These are phyloP conservation scores for Striga asiatica DNA, from an alignment of 257 asterid species.

Conservation along the genomic window DNA sequence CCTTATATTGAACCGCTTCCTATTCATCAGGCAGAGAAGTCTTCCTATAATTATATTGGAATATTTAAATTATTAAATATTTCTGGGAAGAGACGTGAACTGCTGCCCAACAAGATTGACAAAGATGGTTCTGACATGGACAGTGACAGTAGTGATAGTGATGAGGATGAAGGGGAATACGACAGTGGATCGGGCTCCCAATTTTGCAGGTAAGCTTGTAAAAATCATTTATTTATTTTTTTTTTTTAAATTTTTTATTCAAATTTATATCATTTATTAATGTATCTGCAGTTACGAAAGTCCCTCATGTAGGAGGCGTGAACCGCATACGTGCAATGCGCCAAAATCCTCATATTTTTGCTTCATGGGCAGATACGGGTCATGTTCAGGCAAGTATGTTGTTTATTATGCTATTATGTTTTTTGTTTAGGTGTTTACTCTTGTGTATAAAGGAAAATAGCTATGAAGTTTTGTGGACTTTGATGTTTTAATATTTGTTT, in stretches of 20 bases:
- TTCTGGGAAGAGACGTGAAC: conserved; percentile 76
- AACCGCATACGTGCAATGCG: conserved; percentile 88
- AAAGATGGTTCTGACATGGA: conserved; percentile 64
- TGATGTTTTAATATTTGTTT: no score
- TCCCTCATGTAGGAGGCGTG: conserved; percentile 68
- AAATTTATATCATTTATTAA: conserved; percentile 6
- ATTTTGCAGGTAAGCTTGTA: conserved; percentile 45
- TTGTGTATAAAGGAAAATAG: no score
- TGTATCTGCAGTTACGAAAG: conserved; percentile 48
- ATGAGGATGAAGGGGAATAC: conserved; percentile 57
- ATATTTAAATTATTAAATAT: conserved; percentile 60
- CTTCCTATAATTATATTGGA: conserved; percentile 62
- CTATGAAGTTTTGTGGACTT: no score
- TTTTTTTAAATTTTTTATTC: not conserved
- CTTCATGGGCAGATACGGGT: conserved; percentile 82
- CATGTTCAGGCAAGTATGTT: conserved; percentile 60
- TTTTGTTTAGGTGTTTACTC: no score
- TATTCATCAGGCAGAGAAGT: conserved; percentile 56
- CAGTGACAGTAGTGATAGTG: conserved; percentile 74
- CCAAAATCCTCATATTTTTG: conserved; percentile 85
- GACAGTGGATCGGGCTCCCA: conserved; percentile 45
- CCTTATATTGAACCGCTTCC: not conserved
- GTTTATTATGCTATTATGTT: no score
- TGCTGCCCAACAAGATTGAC: conserved; percentile 42
- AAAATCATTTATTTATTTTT: not conserved